Base-by-base conservation (phyloP, 2,329 filamentous ascomycete species). In the Colletotrichum godetiae region DNA sequence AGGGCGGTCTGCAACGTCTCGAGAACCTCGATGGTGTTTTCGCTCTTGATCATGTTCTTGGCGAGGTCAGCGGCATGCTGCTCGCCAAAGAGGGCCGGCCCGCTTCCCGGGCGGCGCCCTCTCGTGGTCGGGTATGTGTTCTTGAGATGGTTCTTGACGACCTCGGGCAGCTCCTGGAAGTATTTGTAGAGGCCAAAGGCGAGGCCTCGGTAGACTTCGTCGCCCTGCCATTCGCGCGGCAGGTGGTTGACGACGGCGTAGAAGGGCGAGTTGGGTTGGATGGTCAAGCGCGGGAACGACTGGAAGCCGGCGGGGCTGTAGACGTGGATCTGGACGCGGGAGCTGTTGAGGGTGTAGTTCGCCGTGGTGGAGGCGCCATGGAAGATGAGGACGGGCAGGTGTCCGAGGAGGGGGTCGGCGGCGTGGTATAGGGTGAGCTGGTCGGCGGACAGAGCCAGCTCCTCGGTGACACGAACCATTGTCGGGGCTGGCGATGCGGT, bases 161-260 rank as follows among this genome's bases (percentile, higher is more conserved):
- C 86, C 67, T 93, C 90, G 27, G 95, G 92, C 65, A 99, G 88
- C 83, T 98, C 96, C 74, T 90, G 89, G 81, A 98, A 98, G 87
- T 98, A 99, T 82, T 97, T 98, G 86, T 93, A 93, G 77, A 99
- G 88, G 69, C 94, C 95, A 82, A 98, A 97, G 60, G 96, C 97
- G 68, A 99, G 88, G 22, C 93, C 97, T 58, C 97, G 92, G 83
- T 93, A 97, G 76, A 97, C 88, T 83, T 98, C 96, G 81, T 98
- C 96, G 79, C 96, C 96, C 86, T 98, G 97, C 83, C 95, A 95
- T 81, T 98, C 96, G 80, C 95, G 93, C 55, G 97, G 95, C 56
- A 99, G 89, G 81, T 95, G 92, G 81, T 94, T 92, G 82, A 99
- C 97, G 67, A 95, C 96, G 76, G 92, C 90, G 83, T 98, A 98